Evolutionary conservation across 2,329 filamentous ascomycete genomes (phyloP), one percentile per base, ranked within the genome.

Genomic region (Hymenoscyphus fraxineus): DNA sequence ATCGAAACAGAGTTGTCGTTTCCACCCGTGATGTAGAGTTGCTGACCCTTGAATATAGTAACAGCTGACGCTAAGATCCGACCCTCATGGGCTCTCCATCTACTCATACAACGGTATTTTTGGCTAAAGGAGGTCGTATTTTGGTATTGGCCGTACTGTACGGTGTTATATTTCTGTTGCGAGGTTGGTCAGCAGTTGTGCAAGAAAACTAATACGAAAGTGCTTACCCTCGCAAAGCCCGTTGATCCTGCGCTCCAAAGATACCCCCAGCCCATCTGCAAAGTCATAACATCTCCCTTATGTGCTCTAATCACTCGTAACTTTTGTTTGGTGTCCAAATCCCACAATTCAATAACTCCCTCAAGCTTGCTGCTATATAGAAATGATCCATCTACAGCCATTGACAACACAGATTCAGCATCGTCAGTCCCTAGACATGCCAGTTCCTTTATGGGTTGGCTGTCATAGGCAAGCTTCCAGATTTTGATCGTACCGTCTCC

Each of bases 401-500:
- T 82, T 0, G 92, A 95, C 65, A 97, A 80, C 13, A 89, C 83
- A 0, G 86, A 88, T 66, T 86, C 82, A 3, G 81, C 85, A 68
- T 89, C 83, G 64, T 88, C 86, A 6, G 81, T 77, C 4, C 86
- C 87, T 0, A 89, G 78, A 0, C 80, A 80, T 77, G 89, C 89
- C 60, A 96, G 83, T 74, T 92, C 88, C 38, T 85, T 79, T 3
- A 95, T 88, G 0, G 84, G 85, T 2, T 85, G 85, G 61, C 82
- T 82, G 10, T 84, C 78, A 9, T 78, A 75, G 3, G 77, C 76
- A 6, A 97, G 82, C 61, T 85, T 85, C 95, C 95, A 99, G n/a
- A 98, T 77, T 77, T 97, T 96, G 74, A 99, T 93, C 0, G 90
- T 91, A 0, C 95, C 96, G 74, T 98, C 95, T 39, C 95, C 96